These are phyloP conservation scores for Powellomyces hirtus DNA, from an alignment of 192 early-diverging fungal species.

Conservation along the genomic window DNA sequence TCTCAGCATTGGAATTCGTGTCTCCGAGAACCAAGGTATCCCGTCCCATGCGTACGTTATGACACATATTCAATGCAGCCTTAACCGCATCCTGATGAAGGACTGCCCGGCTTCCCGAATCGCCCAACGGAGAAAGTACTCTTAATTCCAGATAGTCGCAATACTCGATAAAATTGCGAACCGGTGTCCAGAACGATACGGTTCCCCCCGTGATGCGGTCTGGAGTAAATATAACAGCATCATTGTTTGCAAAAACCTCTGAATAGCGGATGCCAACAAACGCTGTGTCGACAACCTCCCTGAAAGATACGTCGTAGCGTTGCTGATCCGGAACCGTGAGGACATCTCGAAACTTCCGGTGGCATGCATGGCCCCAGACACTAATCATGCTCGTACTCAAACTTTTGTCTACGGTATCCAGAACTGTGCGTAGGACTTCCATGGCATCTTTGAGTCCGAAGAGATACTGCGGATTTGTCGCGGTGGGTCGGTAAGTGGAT, in stretches of 20 bases:
- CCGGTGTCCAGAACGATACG: neutral
- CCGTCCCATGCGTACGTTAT: neutral
- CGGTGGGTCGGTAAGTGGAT: neutral
- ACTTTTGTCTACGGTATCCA: slow-evolving; percentile 5
- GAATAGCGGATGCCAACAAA: neutral
- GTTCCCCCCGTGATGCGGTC: neutral
- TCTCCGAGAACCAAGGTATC: neutral
- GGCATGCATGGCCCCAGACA: slow-evolving; percentile 17
- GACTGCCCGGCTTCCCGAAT: too few species aligned
- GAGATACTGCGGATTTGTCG: slow-evolving; percentile 14
- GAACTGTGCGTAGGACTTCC: neutral
- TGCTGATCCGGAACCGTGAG: neutral
- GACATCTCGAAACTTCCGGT: slow-evolving; percentile 10
- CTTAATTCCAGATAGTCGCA: neutral
- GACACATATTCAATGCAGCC: neutral
- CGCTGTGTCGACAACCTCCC: neutral
- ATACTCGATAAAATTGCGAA: neutral
- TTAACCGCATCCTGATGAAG: neutral
- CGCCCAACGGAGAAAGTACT: neutral
- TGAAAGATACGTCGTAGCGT: neutral
- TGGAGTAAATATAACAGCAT: slow-evolving; percentile 6
- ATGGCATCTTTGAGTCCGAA: slow-evolving; percentile 5
- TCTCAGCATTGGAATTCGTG: neutral
- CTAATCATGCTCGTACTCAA: neutral
- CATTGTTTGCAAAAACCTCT: slow-evolving; percentile 9